Evolutionary conservation across 225 moss, liverwort and hornwort genomes (phyloP), one percentile per base, ranked within the genome.

Genomic region (Thuidium tamariscinum): DNA sequence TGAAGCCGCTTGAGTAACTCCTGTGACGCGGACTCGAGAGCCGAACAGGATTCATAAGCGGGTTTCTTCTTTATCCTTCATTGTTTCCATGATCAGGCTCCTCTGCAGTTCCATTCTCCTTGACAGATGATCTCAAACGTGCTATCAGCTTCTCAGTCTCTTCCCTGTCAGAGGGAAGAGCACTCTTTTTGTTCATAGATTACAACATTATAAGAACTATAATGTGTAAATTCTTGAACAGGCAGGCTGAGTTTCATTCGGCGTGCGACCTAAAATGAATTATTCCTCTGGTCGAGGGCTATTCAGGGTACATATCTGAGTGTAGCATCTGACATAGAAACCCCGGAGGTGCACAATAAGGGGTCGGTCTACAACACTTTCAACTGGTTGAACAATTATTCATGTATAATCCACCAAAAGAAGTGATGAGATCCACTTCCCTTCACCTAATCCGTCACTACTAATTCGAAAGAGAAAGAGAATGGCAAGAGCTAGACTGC

Each of bases 1-100:
- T 96, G 93, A 54, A 95, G 94, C 41, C 95, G 95, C 92, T 94
- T 96, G 80, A 97, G 95, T 68, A 99, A 95, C 86, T 99, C 98
- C 85, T 89, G 95, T 48, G 51, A 99, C 93, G 72, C 93, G 94
- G 74, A 92, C 81, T 67, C 13, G 21, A 25, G 23, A 68, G 11
- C 6, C 68, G 13, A 3, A 68, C 13, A 68, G 39, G 69, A 69
- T 39, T 69, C 25, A 8, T 14, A 41, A 69, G 25, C 14, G 14
- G 36, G 4, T 2, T 23, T 68, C 37, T 20, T 66, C 66, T 68
- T 23, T 68, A 39, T 68, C 39, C 37, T n/a, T 5, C 65, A 14
- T 39, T 68, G 23, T 39, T 68, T 39, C 13, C 39, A 68, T 23
- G 37, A 67, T 67, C 39, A 67, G 22, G 39, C 22, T 37, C 37